phyloP scores from a whole-genome alignment of 192 early-diverging fungal genomes.

The Backusella sp. region DNA sequence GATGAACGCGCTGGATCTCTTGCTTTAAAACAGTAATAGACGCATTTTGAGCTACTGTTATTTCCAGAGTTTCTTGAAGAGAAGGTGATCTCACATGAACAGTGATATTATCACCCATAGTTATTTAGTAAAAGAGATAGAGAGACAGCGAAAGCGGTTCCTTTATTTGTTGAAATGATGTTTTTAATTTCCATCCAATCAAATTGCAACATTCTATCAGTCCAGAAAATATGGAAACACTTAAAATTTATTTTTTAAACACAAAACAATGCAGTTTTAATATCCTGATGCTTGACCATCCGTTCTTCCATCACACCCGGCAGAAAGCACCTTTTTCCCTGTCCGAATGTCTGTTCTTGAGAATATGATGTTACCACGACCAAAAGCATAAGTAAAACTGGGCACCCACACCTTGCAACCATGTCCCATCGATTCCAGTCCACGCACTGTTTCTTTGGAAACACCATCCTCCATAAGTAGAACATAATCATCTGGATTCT shows the following conservation, averaged over 20 bases:
- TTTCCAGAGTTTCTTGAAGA: conserved; percentile 22
- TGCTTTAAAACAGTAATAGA: conserved; percentile 23
- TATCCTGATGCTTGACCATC: conserved; percentile 50
- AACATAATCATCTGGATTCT: conserved; percentile 21
- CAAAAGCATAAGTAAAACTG: conserved; percentile 46
- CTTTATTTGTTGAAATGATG: background rate
- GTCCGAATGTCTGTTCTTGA: conserved; percentile 31
- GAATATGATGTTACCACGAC: conserved; percentile 72
- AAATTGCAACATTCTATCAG: background rate
- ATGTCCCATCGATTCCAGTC: conserved; percentile 60
- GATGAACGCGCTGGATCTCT: conserved; percentile 26
- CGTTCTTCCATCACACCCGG: conserved; percentile 54
- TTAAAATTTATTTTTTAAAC: no score
- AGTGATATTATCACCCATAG: conserved; percentile 3
- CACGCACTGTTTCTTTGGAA: conserved; percentile 32
- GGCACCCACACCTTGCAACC: conserved; percentile 45
- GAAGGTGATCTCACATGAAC: conserved; percentile 36
- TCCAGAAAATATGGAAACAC: background rate
- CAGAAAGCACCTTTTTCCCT: conserved; percentile 44
- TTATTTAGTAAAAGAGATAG: background rate
- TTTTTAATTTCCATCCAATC: background rate
- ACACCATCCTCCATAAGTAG: conserved; percentile 69
- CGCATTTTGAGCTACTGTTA: background rate
- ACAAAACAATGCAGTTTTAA: background rate
- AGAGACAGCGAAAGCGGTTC: background rate